A percentile compares a stretch with the other conserved stretches of the same genome.
Evolutionary conservation across 2,329 filamentous ascomycete genomes (phyloP).

Genomic region (Hymenoscyphus scutula): DNA sequence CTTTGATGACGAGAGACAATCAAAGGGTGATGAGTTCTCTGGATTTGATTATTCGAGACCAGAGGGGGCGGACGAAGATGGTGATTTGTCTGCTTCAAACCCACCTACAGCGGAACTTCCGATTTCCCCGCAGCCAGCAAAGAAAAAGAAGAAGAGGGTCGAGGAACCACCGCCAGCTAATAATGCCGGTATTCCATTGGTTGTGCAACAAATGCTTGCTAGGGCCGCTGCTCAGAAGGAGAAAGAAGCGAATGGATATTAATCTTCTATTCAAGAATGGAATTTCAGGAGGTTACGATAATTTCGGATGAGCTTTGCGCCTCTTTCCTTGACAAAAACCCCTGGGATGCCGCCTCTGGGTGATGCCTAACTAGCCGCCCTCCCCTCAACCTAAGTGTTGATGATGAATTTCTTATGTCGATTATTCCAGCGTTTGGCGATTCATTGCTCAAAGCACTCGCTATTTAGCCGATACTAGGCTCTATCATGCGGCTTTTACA

Average conservation of each 20-base stretch:
- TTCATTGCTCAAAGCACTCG: not conserved
- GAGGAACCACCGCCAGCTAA: not conserved
- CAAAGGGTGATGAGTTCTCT: not conserved
- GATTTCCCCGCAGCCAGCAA: not conserved
- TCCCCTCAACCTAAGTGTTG: not conserved
- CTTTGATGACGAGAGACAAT: not conserved
- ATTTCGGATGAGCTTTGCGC: not conserved
- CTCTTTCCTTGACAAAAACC: not conserved
- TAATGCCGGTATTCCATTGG: not conserved
- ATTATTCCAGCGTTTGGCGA: not conserved
- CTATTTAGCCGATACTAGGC: not conserved
- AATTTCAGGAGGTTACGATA: not conserved
- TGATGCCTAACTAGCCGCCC: not conserved
- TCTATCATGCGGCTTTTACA: not conserved
- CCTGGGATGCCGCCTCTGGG: not conserved
- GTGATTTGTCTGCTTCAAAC: not conserved
- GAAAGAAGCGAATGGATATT: not conserved
- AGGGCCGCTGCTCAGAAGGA: not conserved
- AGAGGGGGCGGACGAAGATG: not conserved
- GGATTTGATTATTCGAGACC: not conserved
- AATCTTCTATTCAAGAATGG: not conserved
- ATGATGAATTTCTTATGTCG: slow-evolving; percentile 2
- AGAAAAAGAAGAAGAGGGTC: not conserved
- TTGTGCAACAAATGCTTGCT: not conserved
- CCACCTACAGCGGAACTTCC: not conserved